Conservation (phyloP, 1,284 basidiomycete species). For the Tylopilus sp. region DNA sequence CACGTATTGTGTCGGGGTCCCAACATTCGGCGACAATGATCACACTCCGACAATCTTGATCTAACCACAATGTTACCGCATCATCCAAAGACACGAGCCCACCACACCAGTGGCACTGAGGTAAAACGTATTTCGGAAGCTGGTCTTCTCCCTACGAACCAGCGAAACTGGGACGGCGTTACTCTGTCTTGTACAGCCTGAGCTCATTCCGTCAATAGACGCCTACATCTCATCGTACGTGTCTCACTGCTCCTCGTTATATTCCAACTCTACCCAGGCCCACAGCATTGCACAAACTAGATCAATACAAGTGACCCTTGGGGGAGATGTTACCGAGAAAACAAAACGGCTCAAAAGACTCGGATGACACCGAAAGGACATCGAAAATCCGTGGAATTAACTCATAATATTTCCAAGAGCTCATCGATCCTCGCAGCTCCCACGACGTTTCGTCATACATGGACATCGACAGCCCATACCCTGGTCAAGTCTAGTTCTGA, state of each 20-base stretch:
- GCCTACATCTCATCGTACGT: slow-evolving; percentile 39
- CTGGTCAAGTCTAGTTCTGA: slow-evolving; percentile 36
- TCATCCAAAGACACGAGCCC: too few species aligned
- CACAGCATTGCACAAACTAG: slow-evolving; percentile 33
- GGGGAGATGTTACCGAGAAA: slow-evolving; percentile 47
- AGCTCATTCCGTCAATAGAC: slow-evolving; percentile 33
- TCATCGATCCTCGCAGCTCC: slow-evolving; percentile 47
- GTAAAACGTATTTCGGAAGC: too few species aligned
- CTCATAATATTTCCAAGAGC: slow-evolving; percentile 54
- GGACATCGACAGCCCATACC: slow-evolving; percentile 42
- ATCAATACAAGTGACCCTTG: slow-evolving; percentile 18
- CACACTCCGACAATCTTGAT: too few species aligned
- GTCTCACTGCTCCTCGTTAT: background rate
- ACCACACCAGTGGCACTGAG: too few species aligned
- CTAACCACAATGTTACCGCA: too few species aligned
- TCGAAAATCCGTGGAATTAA: slow-evolving; percentile 58
- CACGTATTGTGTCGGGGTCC: too few species aligned
- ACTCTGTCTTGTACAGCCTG: too few species aligned
- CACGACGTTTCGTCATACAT: slow-evolving; percentile 45
- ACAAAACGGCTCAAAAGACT: slow-evolving; percentile 50
- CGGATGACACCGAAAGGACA: slow-evolving; percentile 55
- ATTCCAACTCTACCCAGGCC: slow-evolving; percentile 17
- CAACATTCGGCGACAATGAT: too few species aligned
- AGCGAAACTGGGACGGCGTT: too few species aligned
- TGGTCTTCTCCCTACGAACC: too few species aligned